Evolutionary conservation across 2,329 filamentous ascomycete genomes (phyloP), one percentile per base, ranked within the genome.

Genomic region (Hypocrella siamensis): DNA sequence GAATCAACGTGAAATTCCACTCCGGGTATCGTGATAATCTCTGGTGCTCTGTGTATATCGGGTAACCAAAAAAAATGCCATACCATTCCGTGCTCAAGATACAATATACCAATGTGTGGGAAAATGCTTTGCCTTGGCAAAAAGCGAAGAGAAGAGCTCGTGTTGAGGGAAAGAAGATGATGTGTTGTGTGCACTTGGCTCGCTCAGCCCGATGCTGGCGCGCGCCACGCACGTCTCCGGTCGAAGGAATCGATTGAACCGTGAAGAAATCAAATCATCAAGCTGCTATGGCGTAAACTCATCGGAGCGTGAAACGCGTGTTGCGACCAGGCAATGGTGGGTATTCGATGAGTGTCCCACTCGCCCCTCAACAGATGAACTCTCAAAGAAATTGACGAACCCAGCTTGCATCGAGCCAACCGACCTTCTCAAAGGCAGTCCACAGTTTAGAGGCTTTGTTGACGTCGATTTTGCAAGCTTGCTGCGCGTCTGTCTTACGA

Each of bases 381-480:
- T n/a, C 19, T 51, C 44, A 56, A 16, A 56, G 19, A 37, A 48
- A 56, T 10, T 37, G 38, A 12, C 40, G 44, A 38, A 70, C 55
- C 58, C 60, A 65, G 4, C 51, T 41, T 12, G 59, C 49, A 5
- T 79, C 65, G 40, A 93, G 74, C 83, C 85, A 93, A 43, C 79
- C 80, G 24, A 90, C 81, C 44, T 75, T 78, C 31, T 93, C 81
- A 49, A 83, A 96, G 5, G 84, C 84, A 24, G 75, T 76, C 81
- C 84, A 93, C 29, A 96, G 65, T 54, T 88, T 88, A 42, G 83
- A 92, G 3, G 86, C 84, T 63, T 94, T 96, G 64, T 94, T 94
- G 52, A 96, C 88, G 46, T 96, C 88, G 40, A 94, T 93, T 62
- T 92, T 92, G 67, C 84, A 93, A n/a, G 83, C 84, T 52, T 93